Evolutionary conservation across 257 asterid genomes (phyloP).

Genomic region (Lavandula angustifolia): DNA sequence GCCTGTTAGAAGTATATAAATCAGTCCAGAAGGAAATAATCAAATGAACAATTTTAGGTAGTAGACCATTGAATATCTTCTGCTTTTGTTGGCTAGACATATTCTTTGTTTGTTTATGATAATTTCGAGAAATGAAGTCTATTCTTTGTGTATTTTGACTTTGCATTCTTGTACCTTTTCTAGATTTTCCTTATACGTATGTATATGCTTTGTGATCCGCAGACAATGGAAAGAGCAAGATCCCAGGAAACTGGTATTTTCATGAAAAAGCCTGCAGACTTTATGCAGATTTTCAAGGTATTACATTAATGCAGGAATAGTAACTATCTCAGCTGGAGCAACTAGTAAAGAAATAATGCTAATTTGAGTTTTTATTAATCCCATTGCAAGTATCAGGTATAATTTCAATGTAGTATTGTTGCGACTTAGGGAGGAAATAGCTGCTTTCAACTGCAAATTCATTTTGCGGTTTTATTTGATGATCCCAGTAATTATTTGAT

Average conservation of each 20-base stretch:
- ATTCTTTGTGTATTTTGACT: slow-evolving; percentile 20
- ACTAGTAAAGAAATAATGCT: not conserved
- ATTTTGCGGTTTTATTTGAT: slow-evolving; percentile 20
- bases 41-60: too few relatives aligned
- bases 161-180: slow-evolving; percentile 6
- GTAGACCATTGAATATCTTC: too few relatives aligned
- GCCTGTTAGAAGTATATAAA: too few relatives aligned
- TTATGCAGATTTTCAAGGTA: slow-evolving; percentile 93
- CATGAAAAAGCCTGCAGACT: slow-evolving; percentile 82
- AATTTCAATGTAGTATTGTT: slow-evolving; percentile 13
- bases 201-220: slow-evolving; percentile 31
- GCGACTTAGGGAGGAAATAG: slow-evolving; percentile 6
- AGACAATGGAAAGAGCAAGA: slow-evolving; percentile 96
- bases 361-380: slow-evolving; percentile 25
- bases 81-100: too few relatives aligned
- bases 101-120: not conserved
- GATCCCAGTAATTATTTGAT: not conserved
- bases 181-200: slow-evolving; percentile 2
- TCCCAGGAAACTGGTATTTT: slow-evolving; percentile 81
- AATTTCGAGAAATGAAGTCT: slow-evolving; percentile 15
- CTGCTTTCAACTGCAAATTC: slow-evolving; percentile 30
- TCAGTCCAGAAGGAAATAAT: too few relatives aligned
- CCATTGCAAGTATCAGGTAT: slow-evolving; percentile 7
- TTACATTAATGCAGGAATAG: slow-evolving; percentile 27
- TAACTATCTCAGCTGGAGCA: slow-evolving; percentile 18